These are phyloP conservation scores for Sechiopsis laciniata DNA, from an alignment of 306 rosid genomes.

Conservation along the genomic window DNA sequence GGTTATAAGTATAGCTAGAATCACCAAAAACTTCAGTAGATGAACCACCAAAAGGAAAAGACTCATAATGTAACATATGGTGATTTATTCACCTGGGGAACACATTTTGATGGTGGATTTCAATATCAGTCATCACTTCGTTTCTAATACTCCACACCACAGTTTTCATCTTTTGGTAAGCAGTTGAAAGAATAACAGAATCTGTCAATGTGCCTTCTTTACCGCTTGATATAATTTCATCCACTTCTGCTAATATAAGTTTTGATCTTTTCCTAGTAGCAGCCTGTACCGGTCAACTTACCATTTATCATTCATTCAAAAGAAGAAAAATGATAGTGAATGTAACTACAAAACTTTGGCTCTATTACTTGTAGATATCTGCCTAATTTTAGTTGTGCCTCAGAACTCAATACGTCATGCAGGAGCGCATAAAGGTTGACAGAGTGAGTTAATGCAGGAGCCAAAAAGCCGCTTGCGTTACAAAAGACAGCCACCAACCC, in stretches of 20 bases:
- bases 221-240: slow-evolving; percentile 62
- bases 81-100: slow-evolving; percentile 60
- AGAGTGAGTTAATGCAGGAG: slow-evolving; percentile 81
- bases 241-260: slow-evolving; percentile 72
- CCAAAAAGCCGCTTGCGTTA: slow-evolving; percentile 60
- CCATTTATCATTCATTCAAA: neutral
- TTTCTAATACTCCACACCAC: slow-evolving; percentile 60
- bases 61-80: neutral
- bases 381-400: slow-evolving; percentile 77
- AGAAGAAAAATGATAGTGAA: neutral
- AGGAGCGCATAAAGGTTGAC: slow-evolving; percentile 75
- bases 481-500: slow-evolving; percentile 68
- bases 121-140: slow-evolving; percentile 74
- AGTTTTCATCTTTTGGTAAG: slow-evolving; percentile 82
- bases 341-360: neutral
- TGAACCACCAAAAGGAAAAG: slow-evolving; percentile 5
- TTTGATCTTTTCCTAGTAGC: slow-evolving; percentile 82
- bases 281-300: slow-evolving; percentile 48
- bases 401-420: slow-evolving; percentile 80
- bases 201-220: slow-evolving; percentile 63
- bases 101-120: slow-evolving; percentile 78
- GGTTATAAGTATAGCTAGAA: neutral
- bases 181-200: slow-evolving; percentile 43
- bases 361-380: slow-evolving; percentile 77
- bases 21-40: slow-evolving; percentile 7